phyloP scores from a whole-genome alignment of 1,284 basidiomycete species.

The Caloboletus inedulis region DNA sequence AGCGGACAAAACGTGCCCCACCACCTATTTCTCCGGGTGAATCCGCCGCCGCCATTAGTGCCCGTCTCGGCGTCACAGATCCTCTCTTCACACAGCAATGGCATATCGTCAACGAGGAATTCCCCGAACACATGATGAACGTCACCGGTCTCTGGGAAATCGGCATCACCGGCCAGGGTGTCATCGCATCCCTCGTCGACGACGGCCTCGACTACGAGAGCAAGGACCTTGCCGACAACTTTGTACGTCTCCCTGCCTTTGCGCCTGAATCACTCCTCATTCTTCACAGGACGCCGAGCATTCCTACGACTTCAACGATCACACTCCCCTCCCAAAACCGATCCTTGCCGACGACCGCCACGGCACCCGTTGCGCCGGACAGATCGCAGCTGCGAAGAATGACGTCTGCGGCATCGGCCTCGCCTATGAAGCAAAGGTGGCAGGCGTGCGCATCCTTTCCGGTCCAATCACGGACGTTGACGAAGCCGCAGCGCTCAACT shows the following conservation, averaged over 20 bases:
- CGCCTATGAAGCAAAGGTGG: constrained; percentile 87
- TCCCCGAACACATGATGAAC: constrained; percentile 80
- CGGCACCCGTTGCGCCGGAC: constrained; percentile 97
- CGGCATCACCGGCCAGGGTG: constrained; percentile 82
- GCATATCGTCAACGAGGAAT: constrained; percentile 84
- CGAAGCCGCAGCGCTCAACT: constrained; percentile 95
- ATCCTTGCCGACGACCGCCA: constrained; percentile 92
- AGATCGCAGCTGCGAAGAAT: constrained; percentile 97
- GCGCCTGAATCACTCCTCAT: constrained; percentile 1
- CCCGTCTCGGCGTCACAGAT: constrained; percentile 75
- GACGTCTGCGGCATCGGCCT: constrained; percentile 95
- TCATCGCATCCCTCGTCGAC: constrained; percentile 90
- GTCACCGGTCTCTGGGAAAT: constrained; percentile 81
- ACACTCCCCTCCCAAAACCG: constrained; percentile 84
- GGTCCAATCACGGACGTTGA: constrained; percentile 98
- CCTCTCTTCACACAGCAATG: constrained; percentile 89
- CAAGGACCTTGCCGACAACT: constrained; percentile 86
- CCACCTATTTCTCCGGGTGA: constrained; percentile 43
- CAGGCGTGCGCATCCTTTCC: constrained; percentile 93
- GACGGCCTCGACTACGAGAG: constrained; percentile 93
- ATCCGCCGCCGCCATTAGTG: constrained; percentile 49
- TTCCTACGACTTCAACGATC: constrained; percentile 97
- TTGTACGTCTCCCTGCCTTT: constrained; percentile 58
- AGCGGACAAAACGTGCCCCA: constrained; percentile 68
- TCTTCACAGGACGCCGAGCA: constrained; percentile 72